Base-by-base conservation (phyloP, 768 basidiomycete genomes). In the Sporobolomyces roseus region DNA sequence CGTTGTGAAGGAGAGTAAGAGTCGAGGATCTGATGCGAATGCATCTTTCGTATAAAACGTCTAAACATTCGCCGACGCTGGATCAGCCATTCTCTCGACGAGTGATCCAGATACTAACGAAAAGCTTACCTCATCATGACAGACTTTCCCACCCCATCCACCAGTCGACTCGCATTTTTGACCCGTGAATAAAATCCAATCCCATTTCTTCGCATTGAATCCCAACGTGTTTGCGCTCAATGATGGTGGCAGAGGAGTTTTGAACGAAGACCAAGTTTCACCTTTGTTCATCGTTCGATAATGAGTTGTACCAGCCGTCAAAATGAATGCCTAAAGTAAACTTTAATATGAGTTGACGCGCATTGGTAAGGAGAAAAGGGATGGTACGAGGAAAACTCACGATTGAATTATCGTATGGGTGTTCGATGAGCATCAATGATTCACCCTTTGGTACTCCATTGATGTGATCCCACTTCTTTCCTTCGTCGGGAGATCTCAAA, bases 241-340 rank as follows among this genome's bases (percentile, higher is more conserved):
- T 0, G 88, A 84, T 0, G 88, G 87, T 0, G 81, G 73, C 9
- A 84, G 56, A 8, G 87, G 85, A 43, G 91, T 83, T 2, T 87
- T 81, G 78, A 97, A 98, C 0, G 84, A 77, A 61, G 85, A 85
- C 94, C 94, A 99, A 38, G 88, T 85, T 79, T 84, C 85, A 62
- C 96, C 94, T 67, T 88, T 84, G 79, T 99, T 88, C 41, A 86
- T 84, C 4, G 96, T 93, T 36, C 88, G 86, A 79, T 90, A 99
- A 78, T 98, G 93, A 27, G 77, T 89, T 16, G 68, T 85, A n/a
- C 81, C 81, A 32, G 83, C 81, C 5, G 91, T 89, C 66, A 99
- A 80, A 41, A 89, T 86, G 77, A 96, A 98, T 0, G 91, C 93
- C 92, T 94, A n/a, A n/a, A n/a, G n/a, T n/a, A n/a, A n/a, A n/a